Percentiles rank a stretch among this genome's conserved stretches.
Evolutionary conservation across 2,329 filamentous ascomycete genomes (phyloP).

Genomic region (Lachnellula hyalina): DNA sequence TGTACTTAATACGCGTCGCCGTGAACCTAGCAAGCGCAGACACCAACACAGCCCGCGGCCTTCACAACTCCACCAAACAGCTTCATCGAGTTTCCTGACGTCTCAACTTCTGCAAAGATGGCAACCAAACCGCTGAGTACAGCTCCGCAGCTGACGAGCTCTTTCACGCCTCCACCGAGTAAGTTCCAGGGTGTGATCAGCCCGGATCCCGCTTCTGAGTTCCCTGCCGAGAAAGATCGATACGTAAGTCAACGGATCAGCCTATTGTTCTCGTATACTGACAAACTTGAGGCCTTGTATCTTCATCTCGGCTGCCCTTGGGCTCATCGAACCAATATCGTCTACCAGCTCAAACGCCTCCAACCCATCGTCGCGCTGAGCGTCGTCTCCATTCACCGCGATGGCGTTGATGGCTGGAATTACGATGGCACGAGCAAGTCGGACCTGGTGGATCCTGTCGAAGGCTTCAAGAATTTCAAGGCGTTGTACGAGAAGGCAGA

Average conservation of each 20-base stretch:
- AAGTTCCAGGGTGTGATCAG: neutral
- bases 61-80: too few relatives aligned
- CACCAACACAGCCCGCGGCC: too few relatives aligned
- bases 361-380: conserved; percentile 65
- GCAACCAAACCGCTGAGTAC: too few relatives aligned
- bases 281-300: neutral
- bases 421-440: neutral
- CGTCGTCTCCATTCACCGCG: neutral
- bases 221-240: neutral
- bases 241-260: neutral
- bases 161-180: neutral
- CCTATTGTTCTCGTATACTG: neutral
- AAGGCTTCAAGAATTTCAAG: conserved; percentile 52
- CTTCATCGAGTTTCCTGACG: neutral
- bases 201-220: neutral
- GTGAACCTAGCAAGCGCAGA: too few relatives aligned
- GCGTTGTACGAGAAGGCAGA: conserved; percentile 61
- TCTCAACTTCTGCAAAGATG: neutral
- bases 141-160: neutral
- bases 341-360: conserved; percentile 80
- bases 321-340: conserved; percentile 75
- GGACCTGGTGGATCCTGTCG: neutral
- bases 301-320: conserved; percentile 50
- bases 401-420: neutral
- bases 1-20: too few relatives aligned